A percentile compares a stretch with the other conserved stretches of the same genome.
phyloP scores from a whole-genome alignment of 345 rosid genomes.

The Eucalyptus cloeziana region DNA sequence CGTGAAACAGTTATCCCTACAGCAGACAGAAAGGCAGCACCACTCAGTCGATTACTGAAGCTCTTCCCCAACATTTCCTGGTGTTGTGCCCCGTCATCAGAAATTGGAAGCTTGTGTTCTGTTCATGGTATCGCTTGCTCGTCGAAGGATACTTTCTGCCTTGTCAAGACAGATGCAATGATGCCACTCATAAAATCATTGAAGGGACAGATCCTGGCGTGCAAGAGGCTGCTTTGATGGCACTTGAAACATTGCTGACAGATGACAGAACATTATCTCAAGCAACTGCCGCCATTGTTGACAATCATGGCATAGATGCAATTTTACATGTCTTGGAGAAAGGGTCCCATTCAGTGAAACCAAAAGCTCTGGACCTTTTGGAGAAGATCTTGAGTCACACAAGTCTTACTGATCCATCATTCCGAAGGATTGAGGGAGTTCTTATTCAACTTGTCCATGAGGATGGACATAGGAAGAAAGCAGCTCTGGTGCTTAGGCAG shows the following conservation, averaged over 20 bases:
- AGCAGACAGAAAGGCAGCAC: not conserved
- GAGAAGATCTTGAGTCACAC: constrained; percentile 23
- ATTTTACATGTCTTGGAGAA: constrained; percentile 35
- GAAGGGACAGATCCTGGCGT: constrained; percentile 22
- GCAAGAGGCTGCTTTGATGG: constrained; percentile 34
- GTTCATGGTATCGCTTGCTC: constrained; percentile 42
- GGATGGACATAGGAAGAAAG: constrained; percentile 24
- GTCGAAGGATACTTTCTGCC: constrained; percentile 33
- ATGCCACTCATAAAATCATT: constrained; percentile 26
- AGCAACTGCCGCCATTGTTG: constrained; percentile 29
- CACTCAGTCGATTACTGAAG: not conserved
- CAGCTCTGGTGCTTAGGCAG: constrained; percentile 29
- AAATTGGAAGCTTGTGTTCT: constrained; percentile 2
- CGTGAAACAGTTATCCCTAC: not conserved
- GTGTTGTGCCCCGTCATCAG: constrained; percentile 24
- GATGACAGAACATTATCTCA: constrained; percentile 14
- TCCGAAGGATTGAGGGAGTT: constrained; percentile 22
- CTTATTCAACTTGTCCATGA: constrained; percentile 35
- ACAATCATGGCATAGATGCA: constrained; percentile 22
- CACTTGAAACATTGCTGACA: constrained; percentile 35
- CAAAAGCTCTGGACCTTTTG: constrained; percentile 33
- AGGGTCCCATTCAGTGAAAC: constrained; percentile 28
- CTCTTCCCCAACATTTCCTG: constrained; percentile 11
- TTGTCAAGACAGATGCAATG: constrained; percentile 38
- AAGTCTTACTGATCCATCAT: not conserved